Evolutionary conservation across 768 basidiomycete genomes (phyloP).

Genomic region (Mycena vitilis): DNA sequence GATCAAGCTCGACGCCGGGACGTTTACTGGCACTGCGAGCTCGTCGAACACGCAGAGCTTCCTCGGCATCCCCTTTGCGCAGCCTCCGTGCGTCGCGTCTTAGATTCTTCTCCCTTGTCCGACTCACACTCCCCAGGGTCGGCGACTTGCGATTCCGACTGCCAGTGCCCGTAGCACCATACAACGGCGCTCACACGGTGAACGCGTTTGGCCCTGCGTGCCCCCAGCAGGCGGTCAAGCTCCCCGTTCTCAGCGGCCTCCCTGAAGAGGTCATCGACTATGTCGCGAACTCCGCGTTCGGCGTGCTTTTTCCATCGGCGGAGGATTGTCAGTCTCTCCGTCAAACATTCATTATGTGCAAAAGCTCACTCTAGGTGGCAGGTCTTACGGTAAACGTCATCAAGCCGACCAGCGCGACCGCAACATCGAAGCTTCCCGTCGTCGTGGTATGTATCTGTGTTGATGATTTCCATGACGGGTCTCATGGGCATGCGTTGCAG

Average conservation of each 20-base stretch:
- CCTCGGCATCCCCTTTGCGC: conserved; percentile 53
- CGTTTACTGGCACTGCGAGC: conserved; percentile 43
- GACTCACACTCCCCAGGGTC: conserved; percentile 33
- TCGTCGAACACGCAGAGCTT: conserved; percentile 42
- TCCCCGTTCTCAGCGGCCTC: conserved; percentile 46
- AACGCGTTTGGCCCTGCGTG: conserved; percentile 59
- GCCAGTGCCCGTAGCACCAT: conserved; percentile 52
- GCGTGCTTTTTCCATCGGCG: conserved; percentile 43
- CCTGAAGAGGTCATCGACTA: conserved; percentile 44
- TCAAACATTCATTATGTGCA: background rate
- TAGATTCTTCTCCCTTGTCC: background rate
- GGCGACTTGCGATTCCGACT: conserved; percentile 50
- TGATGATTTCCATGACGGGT: background rate
- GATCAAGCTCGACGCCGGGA: conserved; percentile 46
- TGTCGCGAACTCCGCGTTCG: conserved; percentile 43
- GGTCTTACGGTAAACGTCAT: conserved; percentile 62
- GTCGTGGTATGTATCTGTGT: conserved; percentile 53
- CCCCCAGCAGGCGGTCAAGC: conserved; percentile 53
- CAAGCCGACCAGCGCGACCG: conserved; percentile 49
- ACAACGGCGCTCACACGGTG: conserved; percentile 51
- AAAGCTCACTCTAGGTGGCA: conserved; percentile 17
- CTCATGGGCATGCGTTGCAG: conserved; percentile 36
- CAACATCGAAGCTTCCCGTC: conserved; percentile 57
- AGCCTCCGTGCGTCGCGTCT: conserved; percentile 47
- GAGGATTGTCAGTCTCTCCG: conserved; percentile 57